Evolutionary conservation across 768 basidiomycete genomes (phyloP), one percentile per base, ranked within the genome.

Genomic region (Amanita inopinata): DNA sequence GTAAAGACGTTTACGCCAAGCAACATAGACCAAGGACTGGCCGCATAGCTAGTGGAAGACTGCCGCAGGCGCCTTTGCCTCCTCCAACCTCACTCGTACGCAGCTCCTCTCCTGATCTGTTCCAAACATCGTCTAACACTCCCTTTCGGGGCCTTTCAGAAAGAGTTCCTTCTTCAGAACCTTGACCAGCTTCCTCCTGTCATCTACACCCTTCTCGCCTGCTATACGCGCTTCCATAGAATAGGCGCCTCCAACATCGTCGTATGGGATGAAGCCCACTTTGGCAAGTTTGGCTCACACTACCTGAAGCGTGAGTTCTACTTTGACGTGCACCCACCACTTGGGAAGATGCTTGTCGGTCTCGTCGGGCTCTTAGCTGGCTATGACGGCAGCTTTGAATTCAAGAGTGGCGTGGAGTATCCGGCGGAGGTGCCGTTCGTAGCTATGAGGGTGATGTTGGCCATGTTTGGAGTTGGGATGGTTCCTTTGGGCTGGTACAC

Each of bases 201-300:
- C 41, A 65, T 90, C 28, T 99, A 98, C 67, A 96, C 93, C 31
- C 75, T 94, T 23, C 77, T 97, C 33, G 82, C 91, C 8, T 92
- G 94, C 67, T 90, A 87, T 77, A 96, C 94, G 4, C 83, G 93
- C 20, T 94, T 85, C 62, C 84, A 93, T 69, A 76, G 82, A 53
- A 99, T 99, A 35, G 94, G 96, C 9, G 76, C 79, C 43, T 73
- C 87, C 24, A 74, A 83, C 55, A 57, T 74, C 49, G 94, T 99
- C 61, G 80, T 98, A 46, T 98, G 94, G 96, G 96, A 99, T 61
- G 96, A 99, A 69, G 94, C 96, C 28, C 96, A 99, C 63, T 99
- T 98, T 62, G 96, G 96, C 52, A 98, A 99, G 65, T 98, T 99
- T 63, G 96, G 90, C 38, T 89, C 89, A 38, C 84, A 97, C 63